A percentile compares a stretch with the other conserved stretches of the same genome.
Conservation (phyloP, 2,329 filamentous ascomycete genomes). For the Podosphaera leucotricha region DNA sequence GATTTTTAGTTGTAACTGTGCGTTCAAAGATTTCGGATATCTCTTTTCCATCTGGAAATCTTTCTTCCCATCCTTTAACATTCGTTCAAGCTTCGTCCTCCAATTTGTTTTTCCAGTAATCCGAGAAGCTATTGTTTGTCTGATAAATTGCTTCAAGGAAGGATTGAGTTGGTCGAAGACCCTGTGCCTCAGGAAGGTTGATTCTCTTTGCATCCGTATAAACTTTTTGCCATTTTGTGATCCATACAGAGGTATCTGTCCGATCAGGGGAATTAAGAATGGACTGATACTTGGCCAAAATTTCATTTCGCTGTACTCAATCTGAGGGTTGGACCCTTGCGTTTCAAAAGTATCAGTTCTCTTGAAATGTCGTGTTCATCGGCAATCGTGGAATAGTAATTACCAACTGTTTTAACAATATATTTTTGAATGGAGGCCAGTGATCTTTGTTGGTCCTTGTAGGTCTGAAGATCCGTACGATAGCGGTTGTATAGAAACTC, state of each 20-base stretch:
- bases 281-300: not conserved
- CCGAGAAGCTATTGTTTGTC: not conserved
- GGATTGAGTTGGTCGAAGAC: not conserved
- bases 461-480: not conserved
- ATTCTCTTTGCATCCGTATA: not conserved
- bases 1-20: not conserved
- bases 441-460: not conserved
- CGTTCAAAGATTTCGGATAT: not conserved
- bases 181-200: not conserved
- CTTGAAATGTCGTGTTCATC: not conserved
- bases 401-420: not conserved
- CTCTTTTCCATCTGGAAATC: not conserved
- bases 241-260: not conserved
- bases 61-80: not conserved
- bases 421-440: not conserved
- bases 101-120: not conserved
- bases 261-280: not conserved
- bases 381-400: not conserved
- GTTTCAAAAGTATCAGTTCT: not conserved
- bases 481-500: not conserved
- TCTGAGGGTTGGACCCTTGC: not conserved
- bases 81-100: not conserved
- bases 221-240: not conserved
- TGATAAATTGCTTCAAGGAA: not conserved
- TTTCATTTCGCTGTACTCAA: not conserved